Evolutionary conservation across 169 alveolate genomes (phyloP).

Genomic region (Plasmodium adleri): DNA sequence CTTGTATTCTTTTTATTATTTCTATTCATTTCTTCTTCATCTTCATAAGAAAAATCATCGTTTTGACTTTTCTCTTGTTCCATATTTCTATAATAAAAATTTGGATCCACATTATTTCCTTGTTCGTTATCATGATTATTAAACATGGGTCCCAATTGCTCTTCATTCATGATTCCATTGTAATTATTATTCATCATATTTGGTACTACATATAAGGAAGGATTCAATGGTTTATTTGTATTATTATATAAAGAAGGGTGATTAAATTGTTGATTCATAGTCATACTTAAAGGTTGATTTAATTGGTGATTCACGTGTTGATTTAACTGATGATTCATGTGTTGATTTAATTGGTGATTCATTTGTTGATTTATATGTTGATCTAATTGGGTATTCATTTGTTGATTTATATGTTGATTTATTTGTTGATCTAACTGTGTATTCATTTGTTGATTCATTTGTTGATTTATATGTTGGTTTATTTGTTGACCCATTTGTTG

Average conservation of each 20-base stretch:
- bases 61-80: conserved; percentile 30
- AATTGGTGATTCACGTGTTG: background rate
- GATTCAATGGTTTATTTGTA: background rate
- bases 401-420: background rate
- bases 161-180: conserved; percentile 21
- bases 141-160: conserved; percentile 3
- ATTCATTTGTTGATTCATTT: conserved; percentile 7
- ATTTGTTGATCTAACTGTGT: conserved; percentile 7
- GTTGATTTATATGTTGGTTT: background rate
- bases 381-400: background rate
- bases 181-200: conserved; percentile 20
- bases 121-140: conserved; percentile 23
- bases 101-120: conserved; percentile 16
- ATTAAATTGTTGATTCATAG: conserved; percentile 1
- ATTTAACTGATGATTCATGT: conserved; percentile 1
- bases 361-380: conserved; percentile 5
- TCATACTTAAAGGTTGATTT: conserved; percentile 10
- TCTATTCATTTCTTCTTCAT: conserved; percentile 12
- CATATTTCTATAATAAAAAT: conserved; percentile 19
- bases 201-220: conserved; percentile 6
- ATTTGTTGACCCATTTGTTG: conserved; percentile 27
- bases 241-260: conserved; percentile 4
- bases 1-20: conserved; percentile 29
- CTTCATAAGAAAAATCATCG: conserved; percentile 36
- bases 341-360: background rate